phyloP scores from a whole-genome alignment of 176 grass and related monocot species.

The Pontederia paniculata region DNA sequence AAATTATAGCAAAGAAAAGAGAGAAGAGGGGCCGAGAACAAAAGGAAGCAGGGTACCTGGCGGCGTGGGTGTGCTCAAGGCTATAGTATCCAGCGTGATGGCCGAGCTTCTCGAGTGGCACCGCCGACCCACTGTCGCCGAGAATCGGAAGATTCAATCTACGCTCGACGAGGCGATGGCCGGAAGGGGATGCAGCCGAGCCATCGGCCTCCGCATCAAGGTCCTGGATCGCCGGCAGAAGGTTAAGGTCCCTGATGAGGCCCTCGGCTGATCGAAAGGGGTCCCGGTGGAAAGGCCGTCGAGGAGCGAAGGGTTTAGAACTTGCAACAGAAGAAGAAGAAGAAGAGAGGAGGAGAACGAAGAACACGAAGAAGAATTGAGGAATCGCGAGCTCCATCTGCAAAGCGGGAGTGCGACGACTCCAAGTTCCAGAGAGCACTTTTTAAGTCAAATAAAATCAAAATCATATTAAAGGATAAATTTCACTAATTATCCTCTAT shows the following conservation, averaged over 20 bases:
- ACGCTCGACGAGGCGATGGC: constrained; percentile 27
- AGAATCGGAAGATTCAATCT: constrained; percentile 26
- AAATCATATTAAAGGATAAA: too few relatives aligned
- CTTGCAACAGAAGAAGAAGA: neutral
- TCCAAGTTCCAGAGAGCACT: too few relatives aligned
- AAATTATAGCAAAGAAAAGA: neutral
- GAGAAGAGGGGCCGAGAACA: neutral
- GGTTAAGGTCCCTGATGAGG: constrained; percentile 45
- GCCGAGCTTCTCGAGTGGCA: constrained; percentile 29
- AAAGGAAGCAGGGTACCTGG: constrained; percentile 21
- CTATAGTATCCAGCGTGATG: constrained; percentile 46
- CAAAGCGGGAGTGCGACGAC: too few relatives aligned
- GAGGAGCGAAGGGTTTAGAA: neutral
- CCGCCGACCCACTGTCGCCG: constrained; percentile 25
- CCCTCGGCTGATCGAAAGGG: constrained; percentile 27
- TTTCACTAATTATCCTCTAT: too few relatives aligned
- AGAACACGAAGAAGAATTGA: neutral
- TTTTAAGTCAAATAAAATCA: too few relatives aligned
- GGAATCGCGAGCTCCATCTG: neutral
- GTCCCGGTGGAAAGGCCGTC: neutral
- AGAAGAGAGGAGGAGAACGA: neutral
- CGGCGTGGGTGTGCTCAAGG: constrained; percentile 33
- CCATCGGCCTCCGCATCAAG: constrained; percentile 5
- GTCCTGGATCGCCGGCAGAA: constrained; percentile 24
- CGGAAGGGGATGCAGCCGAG: neutral